Percentiles rank a stretch among this genome's conserved stretches.
phyloP scores from a whole-genome alignment of 768 basidiomycete genomes.

The Serendipita sp. region DNA sequence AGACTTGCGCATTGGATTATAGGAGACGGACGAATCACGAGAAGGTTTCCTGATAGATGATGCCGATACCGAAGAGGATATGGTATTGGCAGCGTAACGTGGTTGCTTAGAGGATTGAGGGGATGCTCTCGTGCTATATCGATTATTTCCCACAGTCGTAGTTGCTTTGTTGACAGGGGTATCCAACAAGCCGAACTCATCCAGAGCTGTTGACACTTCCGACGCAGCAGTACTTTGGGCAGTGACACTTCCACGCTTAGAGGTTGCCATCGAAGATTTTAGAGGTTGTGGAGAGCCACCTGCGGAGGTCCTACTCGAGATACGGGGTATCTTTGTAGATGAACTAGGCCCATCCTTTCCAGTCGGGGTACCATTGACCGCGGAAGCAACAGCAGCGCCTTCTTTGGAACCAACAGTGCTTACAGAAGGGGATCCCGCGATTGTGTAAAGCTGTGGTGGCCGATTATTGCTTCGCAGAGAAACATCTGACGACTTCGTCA shows the following conservation, averaged over 20 bases:
- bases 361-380: not conserved
- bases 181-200: conserved; percentile 74
- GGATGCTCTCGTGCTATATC: conserved; percentile 45
- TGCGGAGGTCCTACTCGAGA: conserved; percentile 69
- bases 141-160: conserved; percentile 25
- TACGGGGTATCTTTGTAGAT: conserved; percentile 84
- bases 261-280: conserved; percentile 18
- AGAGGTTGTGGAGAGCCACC: conserved; percentile 51
- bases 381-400: conserved; percentile 5
- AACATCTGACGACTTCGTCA: conserved; percentile 75
- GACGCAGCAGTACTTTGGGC: conserved; percentile 5
- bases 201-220: conserved; percentile 21
- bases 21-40: conserved; percentile 58
- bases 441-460: conserved; percentile 60
- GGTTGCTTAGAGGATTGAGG: conserved; percentile 31
- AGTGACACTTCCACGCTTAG: conserved; percentile 11
- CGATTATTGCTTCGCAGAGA: conserved; percentile 47
- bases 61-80: conserved; percentile 28
- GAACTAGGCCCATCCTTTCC: conserved; percentile 32
- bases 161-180: conserved; percentile 34
- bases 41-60: conserved; percentile 45
- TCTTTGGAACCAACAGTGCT: conserved; percentile 31
- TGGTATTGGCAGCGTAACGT: conserved; percentile 37
- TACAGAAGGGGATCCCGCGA: conserved; percentile 85
- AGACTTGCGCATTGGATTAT: conserved; percentile 60